Conservation (phyloP, 1,284 basidiomycete species). For the Apiotrichum brassicae region DNA sequence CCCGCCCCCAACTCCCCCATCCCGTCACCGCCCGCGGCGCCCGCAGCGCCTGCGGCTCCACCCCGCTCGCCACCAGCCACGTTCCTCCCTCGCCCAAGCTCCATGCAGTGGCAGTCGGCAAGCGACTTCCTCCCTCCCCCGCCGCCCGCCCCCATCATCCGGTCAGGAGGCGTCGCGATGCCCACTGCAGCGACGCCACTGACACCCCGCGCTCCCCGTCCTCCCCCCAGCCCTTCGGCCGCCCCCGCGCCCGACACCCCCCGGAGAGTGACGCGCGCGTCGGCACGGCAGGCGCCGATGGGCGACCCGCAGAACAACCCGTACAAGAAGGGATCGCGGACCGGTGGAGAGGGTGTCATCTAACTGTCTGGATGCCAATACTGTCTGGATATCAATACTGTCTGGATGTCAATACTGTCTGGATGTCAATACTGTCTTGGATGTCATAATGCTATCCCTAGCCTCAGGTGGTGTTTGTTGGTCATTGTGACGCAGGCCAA, state of each 20-base stretch:
- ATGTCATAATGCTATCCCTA: no score
- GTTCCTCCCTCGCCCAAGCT: constrained; percentile 37
- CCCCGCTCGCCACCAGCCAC: constrained; percentile 13
- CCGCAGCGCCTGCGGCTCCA: constrained; percentile 11
- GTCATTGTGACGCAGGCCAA: no score
- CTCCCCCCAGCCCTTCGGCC: background rate
- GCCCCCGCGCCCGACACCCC: constrained; percentile 23
- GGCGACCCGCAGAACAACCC: constrained; percentile 40
- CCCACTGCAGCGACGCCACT: constrained; percentile 25
- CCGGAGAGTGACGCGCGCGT: constrained; percentile 30
- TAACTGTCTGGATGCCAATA: no score
- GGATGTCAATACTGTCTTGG: no score
- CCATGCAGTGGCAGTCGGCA: constrained; percentile 36
- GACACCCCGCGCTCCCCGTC: constrained; percentile 12
- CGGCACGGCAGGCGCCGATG: constrained; percentile 27
- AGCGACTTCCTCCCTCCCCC: constrained; percentile 44
- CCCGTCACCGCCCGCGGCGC: constrained; percentile 13
- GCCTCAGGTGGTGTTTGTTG: no score
- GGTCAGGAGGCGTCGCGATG: constrained; percentile 32
- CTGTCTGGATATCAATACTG: no score
- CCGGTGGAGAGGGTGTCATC: constrained; percentile 40
- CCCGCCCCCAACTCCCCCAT: constrained; percentile 5
- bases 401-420: no score
- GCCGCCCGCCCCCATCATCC: constrained; percentile 38
- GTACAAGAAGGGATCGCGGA: constrained; percentile 32